Evolutionary conservation across 768 basidiomycete genomes (phyloP), one percentile per base, ranked within the genome.

Genomic region (Mycena floridula): DNA sequence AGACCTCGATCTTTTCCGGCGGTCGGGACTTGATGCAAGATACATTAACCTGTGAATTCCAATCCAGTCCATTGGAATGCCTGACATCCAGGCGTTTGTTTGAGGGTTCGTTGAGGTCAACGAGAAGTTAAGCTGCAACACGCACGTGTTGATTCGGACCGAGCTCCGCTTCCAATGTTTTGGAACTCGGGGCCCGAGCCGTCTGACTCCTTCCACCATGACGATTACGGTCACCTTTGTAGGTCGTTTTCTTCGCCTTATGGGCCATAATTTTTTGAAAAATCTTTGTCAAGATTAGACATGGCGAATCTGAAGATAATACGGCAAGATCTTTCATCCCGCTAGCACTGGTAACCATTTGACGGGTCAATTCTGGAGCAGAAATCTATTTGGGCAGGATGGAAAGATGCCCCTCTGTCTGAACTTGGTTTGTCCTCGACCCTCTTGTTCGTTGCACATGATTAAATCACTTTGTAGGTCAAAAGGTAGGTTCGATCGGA

Each of bases 241-340:
- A 24, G 25, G 57, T 59, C 46, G 61, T 54, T 30, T 60, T 30
- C 6, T 46, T 45, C 45, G 59, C 59, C 48, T 62, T 7, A 13
- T 22, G 11, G 9, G n/a, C 45, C n/a, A 25, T 36, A 20, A 3
- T n/a, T n/a, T n/a, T n/a, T n/a, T n/a, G n/a, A n/a, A n/a, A n/a
- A 12, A 25, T 11, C 50, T 21, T 59, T 50, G 40, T 49, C n/a
- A 27, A 84, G 81, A 67, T 84, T 53, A 68, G 82, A 39, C 82
- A 85, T 58, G 82, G 81, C 7, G 77, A 87, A 56, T 85, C 83
- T 25, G 72, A 76, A 43, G 85, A 87, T 52, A 88, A 87, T 53
- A 44, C 74, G 52, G 85, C 82, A 45, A 35, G 72, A 48, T n/a
- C 18, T 21, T 12, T 9, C 41, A 8, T 7, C 32, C 8, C 4